These are phyloP conservation scores for Sutorius eximius DNA, from an alignment of 1,284 basidiomycete species.

Conservation along the genomic window DNA sequence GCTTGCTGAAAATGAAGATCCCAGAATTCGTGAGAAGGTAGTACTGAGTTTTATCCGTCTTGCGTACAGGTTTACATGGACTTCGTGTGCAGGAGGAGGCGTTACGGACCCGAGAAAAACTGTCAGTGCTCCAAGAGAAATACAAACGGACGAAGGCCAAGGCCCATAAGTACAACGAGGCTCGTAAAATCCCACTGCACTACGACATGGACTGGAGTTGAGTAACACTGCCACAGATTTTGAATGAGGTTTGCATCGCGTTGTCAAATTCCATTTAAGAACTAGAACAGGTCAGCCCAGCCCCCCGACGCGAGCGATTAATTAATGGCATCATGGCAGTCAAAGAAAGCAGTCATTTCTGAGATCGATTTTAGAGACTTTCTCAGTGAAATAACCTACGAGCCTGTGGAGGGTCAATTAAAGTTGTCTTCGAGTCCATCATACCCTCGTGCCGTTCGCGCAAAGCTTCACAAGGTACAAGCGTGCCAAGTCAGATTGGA, in stretches of 20 bases:
- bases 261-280: constrained; percentile 19
- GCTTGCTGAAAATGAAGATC: constrained; percentile 17
- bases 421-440: constrained; percentile 12
- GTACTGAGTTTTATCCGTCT: not conserved
- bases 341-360: constrained; percentile 7
- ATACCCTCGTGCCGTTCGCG: not conserved
- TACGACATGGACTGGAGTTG: not conserved
- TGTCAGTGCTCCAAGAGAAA: constrained; percentile 24
- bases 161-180: constrained; percentile 19
- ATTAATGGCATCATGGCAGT: constrained; percentile 8
- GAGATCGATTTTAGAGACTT: constrained; percentile 20
- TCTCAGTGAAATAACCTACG: constrained; percentile 7
- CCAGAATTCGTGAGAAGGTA: constrained; percentile 20
- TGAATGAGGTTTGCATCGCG: constrained; percentile 19
- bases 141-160: constrained; percentile 23
- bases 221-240: constrained; percentile 16
- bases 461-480: constrained; percentile 21
- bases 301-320: not conserved
- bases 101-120: constrained; percentile 5
- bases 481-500: not conserved
- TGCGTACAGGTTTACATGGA: not conserved
- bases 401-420: constrained; percentile 16
- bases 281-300: constrained; percentile 23
- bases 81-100: constrained; percentile 13
- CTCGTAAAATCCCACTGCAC: constrained; percentile 9